phyloP scores from a whole-genome alignment of 2,329 filamentous ascomycete genomes.

The Ilyonectria mors-panacis region DNA sequence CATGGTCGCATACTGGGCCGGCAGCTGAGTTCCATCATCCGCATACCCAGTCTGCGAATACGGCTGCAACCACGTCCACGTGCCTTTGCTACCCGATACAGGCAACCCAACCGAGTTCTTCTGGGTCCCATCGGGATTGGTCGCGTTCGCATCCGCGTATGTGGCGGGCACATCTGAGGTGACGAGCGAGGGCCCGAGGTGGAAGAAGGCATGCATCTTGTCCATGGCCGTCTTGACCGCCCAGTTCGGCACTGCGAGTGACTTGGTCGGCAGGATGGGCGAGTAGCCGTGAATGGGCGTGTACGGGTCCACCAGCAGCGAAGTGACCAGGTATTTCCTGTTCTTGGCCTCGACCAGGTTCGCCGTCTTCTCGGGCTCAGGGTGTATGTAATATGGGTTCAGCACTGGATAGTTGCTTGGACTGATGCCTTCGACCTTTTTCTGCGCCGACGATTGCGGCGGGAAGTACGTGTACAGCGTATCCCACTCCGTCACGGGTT shows the following conservation, averaged over 20 bases:
- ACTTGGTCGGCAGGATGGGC: neutral
- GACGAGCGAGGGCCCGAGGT: neutral
- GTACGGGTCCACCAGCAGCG: constrained; percentile 5
- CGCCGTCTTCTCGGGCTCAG: constrained; percentile 2
- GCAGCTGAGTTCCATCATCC: neutral
- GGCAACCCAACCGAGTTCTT: neutral
- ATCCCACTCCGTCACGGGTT: neutral
- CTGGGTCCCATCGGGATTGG: too few species aligned
- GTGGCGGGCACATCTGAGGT: neutral
- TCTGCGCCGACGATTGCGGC: neutral
- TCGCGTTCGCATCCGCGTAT: too few species aligned
- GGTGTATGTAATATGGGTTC: constrained; percentile 4
- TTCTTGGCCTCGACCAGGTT: neutral
- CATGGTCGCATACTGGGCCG: constrained; percentile 2
- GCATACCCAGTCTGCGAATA: too few species aligned
- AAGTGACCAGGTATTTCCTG: neutral
- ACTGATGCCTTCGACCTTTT: neutral
- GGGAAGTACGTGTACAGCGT: constrained; percentile 8
- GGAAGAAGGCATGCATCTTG: constrained; percentile 16
- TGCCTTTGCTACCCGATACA: too few species aligned
- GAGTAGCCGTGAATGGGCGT: constrained; percentile 7
- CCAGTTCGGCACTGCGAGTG: neutral
- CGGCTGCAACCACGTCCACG: too few species aligned
- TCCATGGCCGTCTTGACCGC: neutral
- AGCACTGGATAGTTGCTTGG: constrained; percentile 3